Conservation (phyloP, 768 basidiomycete species). For the Mycena albidolilacea region DNA sequence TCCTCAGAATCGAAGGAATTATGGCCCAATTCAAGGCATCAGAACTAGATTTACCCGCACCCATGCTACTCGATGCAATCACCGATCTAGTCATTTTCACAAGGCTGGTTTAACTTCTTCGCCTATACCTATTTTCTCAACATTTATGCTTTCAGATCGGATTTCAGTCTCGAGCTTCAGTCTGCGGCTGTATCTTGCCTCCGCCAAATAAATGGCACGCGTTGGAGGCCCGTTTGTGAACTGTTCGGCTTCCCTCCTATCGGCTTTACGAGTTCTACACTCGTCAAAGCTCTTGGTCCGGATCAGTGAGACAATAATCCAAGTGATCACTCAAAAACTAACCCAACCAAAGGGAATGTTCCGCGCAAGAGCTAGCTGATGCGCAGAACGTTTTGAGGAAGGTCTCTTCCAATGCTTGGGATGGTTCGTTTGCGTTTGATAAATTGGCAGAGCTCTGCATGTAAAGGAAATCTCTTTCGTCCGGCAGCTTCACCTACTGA, state of each 20-base stretch:
- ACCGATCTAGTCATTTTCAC: not conserved
- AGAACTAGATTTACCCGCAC: not conserved
- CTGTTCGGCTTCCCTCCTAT: not conserved
- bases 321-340: not conserved
- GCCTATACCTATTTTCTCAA: not conserved
- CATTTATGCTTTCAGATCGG: not conserved
- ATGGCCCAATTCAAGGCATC: too few species aligned
- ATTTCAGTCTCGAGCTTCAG: not conserved
- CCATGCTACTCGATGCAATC: not conserved
- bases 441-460: not conserved
- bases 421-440: not conserved
- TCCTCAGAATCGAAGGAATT: too few species aligned
- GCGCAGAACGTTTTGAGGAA: not conserved
- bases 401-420: not conserved
- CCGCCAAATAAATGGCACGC: not conserved
- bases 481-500: not conserved
- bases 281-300: not conserved
- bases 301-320: too few species aligned
- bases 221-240: not conserved
- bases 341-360: not conserved
- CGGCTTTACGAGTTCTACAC: not conserved
- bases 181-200: not conserved
- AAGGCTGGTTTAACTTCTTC: not conserved
- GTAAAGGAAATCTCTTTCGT: not conserved
- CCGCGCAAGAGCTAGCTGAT: not conserved